Conservation (phyloP, 768 basidiomycete genomes). For the Trichaptum fuscoviolaceum region DNA sequence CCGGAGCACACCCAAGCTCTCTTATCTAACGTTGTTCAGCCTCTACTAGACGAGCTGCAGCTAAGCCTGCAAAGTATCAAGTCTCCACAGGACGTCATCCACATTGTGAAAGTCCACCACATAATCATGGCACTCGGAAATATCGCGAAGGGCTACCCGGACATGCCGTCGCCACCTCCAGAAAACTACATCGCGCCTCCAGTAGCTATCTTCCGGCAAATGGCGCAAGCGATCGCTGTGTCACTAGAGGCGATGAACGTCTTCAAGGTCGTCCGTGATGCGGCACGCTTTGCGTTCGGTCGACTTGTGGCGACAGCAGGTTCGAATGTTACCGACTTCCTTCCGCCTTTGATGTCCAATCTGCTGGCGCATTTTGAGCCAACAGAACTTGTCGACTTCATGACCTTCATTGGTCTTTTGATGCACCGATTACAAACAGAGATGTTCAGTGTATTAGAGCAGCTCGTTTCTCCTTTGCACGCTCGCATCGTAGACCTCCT, state of each 20-base stretch:
- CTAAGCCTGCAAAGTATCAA: slow-evolving; percentile 49
- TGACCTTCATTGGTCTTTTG: slow-evolving; percentile 89
- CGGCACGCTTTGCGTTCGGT: slow-evolving; percentile 91
- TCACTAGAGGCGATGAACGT: slow-evolving; percentile 85
- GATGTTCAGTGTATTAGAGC: slow-evolving; percentile 84
- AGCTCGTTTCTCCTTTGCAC: slow-evolving; percentile 82
- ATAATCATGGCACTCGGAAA: slow-evolving; percentile 92
- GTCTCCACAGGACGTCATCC: slow-evolving; percentile 58
- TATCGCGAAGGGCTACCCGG: slow-evolving; percentile 95
- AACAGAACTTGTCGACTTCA: slow-evolving; percentile 88
- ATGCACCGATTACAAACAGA: slow-evolving; percentile 88
- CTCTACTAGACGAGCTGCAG: slow-evolving; percentile 70
- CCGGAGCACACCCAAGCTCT: slow-evolving; percentile 65
- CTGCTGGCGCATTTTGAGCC: slow-evolving; percentile 91
- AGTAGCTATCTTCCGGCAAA: slow-evolving; percentile 73
- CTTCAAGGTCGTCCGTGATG: slow-evolving; percentile 84
- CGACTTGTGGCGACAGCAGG: slow-evolving; percentile 89
- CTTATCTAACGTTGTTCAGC: slow-evolving; percentile 73
- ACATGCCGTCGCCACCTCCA: slow-evolving; percentile 67
- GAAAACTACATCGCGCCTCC: slow-evolving; percentile 66
- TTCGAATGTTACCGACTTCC: slow-evolving; percentile 76
- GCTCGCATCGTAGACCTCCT: slow-evolving; percentile 75
- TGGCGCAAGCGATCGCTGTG: slow-evolving; percentile 82
- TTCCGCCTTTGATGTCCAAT: slow-evolving; percentile 84
- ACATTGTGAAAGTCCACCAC: slow-evolving; percentile 89